phyloP scores from a whole-genome alignment of 768 basidiomycete species.

The Megacollybia marginata region DNA sequence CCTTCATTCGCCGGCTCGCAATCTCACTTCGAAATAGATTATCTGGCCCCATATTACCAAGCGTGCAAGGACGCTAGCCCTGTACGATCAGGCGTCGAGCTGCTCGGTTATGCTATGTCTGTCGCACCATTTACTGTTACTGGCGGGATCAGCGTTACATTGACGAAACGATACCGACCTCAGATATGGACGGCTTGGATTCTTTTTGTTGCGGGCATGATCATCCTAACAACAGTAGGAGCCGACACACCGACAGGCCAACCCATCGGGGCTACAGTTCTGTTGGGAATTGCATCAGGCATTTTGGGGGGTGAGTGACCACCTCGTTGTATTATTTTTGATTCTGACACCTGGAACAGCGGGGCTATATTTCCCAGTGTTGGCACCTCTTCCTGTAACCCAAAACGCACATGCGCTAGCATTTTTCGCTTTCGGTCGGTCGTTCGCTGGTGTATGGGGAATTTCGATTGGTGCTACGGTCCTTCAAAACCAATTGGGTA shows the following conservation, averaged over 20 bases:
- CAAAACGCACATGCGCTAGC: conserved; percentile 27
- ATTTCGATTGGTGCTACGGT: conserved; percentile 27
- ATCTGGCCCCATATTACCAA: conserved; percentile 10
- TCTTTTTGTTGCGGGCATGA: conserved; percentile 24
- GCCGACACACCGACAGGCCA: conserved; percentile 5
- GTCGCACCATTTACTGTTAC: conserved; percentile 20
- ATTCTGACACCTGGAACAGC: too few relatives aligned
- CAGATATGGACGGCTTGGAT: too few relatives aligned
- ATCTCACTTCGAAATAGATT: not conserved
- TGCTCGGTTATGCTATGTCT: conserved; percentile 24
- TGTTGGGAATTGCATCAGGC: conserved; percentile 24
- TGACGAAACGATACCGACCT: conserved; percentile 26
- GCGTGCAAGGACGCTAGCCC: conserved; percentile 28
- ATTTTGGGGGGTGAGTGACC: too few relatives aligned
- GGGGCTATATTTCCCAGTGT: conserved; percentile 18
- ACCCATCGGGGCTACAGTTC: conserved; percentile 14
- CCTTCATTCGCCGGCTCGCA: not conserved
- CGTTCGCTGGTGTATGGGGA: conserved; percentile 21
- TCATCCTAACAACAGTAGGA: conserved; percentile 18
- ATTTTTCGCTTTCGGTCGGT: conserved; percentile 18
- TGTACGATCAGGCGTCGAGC: conserved; percentile 14
- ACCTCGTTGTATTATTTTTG: too few relatives aligned
- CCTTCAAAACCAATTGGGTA: too few relatives aligned
- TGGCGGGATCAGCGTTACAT: conserved; percentile 25
- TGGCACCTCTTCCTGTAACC: conserved; percentile 25